phyloP scores from a whole-genome alignment of 257 asterid species.

The Phtheirospermum japonicum region DNA sequence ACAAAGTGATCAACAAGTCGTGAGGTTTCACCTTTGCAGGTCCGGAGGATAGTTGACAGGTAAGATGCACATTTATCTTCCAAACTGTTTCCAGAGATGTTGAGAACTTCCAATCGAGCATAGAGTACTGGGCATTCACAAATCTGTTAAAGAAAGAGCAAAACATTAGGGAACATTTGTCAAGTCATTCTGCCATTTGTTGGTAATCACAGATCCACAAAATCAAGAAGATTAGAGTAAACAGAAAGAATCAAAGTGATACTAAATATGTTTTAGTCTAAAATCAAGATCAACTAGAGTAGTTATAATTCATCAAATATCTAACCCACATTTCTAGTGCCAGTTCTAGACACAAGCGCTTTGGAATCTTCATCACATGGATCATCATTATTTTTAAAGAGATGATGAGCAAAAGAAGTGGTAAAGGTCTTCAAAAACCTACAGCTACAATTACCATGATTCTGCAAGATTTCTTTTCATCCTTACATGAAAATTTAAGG shows the following conservation, averaged over 20 bases:
- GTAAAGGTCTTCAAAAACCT: not conserved
- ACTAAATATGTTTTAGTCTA: slow-evolving; percentile 5
- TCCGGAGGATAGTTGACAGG: slow-evolving; percentile 69
- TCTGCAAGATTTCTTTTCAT: not conserved
- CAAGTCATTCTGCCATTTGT: not conserved
- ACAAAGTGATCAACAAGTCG: slow-evolving; percentile 12
- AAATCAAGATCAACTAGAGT: not conserved
- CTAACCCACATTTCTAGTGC: no score
- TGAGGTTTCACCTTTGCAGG: slow-evolving; percentile 65
- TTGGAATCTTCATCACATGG: no score
- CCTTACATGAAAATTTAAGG: not conserved
- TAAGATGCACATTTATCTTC: slow-evolving; percentile 90
- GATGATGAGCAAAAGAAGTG: not conserved
- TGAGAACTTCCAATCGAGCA: slow-evolving; percentile 83
- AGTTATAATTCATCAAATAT: not conserved
- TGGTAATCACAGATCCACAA: slow-evolving; percentile 5
- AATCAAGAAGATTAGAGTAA: slow-evolving; percentile 17
- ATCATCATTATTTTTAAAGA: not conserved
- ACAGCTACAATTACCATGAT: not conserved
- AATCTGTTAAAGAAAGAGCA: slow-evolving; percentile 46
- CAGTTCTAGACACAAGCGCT: no score
- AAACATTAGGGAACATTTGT: slow-evolving; percentile 15
- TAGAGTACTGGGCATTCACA: slow-evolving; percentile 74
- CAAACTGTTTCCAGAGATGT: slow-evolving; percentile 79
- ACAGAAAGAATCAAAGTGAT: slow-evolving; percentile 8